Evolutionary conservation across 2,329 filamentous ascomycete species (phyloP).

Genomic region (Claviceps monticola): DNA sequence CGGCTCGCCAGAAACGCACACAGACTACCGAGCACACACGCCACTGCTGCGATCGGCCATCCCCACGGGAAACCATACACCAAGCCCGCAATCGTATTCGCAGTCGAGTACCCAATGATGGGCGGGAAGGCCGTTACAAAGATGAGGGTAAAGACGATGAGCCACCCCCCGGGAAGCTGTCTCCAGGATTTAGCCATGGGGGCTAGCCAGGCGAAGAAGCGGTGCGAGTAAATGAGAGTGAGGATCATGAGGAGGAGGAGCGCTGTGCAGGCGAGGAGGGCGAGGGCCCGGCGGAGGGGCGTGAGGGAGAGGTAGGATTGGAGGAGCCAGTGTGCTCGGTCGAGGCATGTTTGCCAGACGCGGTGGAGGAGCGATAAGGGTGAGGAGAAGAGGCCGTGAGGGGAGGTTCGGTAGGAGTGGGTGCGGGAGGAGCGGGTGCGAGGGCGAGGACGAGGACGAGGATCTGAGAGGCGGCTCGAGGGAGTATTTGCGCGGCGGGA

Average conservation of each 20-base stretch:
- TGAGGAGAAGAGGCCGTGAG: background rate
- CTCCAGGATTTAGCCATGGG: constrained; percentile 69
- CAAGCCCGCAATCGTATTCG: constrained; percentile 40
- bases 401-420: background rate
- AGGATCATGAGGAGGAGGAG: constrained; percentile 46
- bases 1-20: constrained; percentile 69
- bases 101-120: constrained; percentile 73
- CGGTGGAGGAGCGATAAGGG: constrained; percentile 24
- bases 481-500: constrained; percentile 1
- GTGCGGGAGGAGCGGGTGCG: constrained; percentile 11
- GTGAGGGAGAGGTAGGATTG: constrained; percentile 41
- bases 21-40: constrained; percentile 65
- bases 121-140: constrained; percentile 75
- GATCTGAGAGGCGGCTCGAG: constrained; percentile 26
- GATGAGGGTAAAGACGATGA: constrained; percentile 61
- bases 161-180: constrained; percentile 55
- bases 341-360: constrained; percentile 17
- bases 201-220: constrained; percentile 61
- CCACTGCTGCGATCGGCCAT: constrained; percentile 71
- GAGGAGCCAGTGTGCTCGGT: constrained; percentile 27
- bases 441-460: background rate
- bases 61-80: constrained; percentile 46
- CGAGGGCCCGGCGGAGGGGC: constrained; percentile 46
- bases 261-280: constrained; percentile 35
- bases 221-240: constrained; percentile 64